Percentiles rank a stretch among this genome's conserved stretches.
Evolutionary conservation across 495 filamentous ascomycete species (phyloP).

Genomic region (Pseudomonodictys pantanalensis): DNA sequence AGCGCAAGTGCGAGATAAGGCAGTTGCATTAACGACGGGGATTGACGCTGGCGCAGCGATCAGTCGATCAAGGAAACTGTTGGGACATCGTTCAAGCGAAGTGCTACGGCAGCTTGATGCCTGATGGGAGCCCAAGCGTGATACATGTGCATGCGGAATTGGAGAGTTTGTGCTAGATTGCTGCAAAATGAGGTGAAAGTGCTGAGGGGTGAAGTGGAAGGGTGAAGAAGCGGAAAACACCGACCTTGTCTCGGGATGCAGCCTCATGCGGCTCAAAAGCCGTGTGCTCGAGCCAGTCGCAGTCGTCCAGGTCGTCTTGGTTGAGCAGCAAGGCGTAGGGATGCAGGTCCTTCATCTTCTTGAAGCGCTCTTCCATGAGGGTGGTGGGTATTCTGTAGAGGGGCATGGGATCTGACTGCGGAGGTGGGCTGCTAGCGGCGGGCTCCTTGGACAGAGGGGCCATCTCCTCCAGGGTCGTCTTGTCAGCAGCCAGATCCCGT

Average conservation of each 20-base stretch:
- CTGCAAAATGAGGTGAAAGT: not conserved
- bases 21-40: not conserved
- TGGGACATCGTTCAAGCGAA: not conserved
- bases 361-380: constrained; percentile 19
- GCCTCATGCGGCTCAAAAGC: constrained; percentile 72
- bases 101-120: constrained; percentile 1
- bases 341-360: constrained; percentile 45
- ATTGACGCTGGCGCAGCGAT: not conserved
- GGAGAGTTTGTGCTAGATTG: too few relatives aligned
- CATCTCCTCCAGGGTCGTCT: constrained; percentile 34
- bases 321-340: constrained; percentile 72
- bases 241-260: constrained; percentile 76
- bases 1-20: not conserved
- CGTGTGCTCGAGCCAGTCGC: constrained; percentile 69
- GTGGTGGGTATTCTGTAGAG: constrained; percentile 19
- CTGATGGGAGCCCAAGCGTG: constrained; percentile 7
- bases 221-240: constrained; percentile 14
- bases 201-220: not conserved
- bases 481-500: constrained; percentile 38
- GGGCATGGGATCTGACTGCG: constrained; percentile 5
- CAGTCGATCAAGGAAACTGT: constrained; percentile 18
- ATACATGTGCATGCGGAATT: not conserved
- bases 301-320: constrained; percentile 70
- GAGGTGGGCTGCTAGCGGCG: constrained; percentile 16
- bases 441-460: constrained; percentile 38